Evolutionary conservation across 2,329 filamentous ascomycete species (phyloP).

Genomic region (Xylaria sp.): DNA sequence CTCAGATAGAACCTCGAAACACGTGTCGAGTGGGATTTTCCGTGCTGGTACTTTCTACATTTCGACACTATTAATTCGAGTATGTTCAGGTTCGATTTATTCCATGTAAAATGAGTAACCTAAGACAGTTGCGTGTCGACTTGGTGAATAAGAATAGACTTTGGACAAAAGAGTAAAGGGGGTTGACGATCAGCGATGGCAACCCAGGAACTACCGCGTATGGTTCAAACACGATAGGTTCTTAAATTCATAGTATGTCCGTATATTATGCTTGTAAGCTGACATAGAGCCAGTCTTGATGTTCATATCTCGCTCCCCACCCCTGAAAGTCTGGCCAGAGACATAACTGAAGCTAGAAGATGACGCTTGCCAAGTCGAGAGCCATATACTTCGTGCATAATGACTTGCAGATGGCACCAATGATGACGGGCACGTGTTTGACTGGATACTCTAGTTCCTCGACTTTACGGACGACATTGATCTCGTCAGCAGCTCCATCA

Average conservation of each 20-base stretch:
- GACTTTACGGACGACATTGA: constrained; percentile 7
- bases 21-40: not conserved
- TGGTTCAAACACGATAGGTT: constrained; percentile 1
- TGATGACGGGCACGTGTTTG: constrained; percentile 23
- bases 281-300: constrained; percentile 10
- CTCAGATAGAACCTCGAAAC: not conserved
- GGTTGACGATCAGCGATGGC: constrained; percentile 6
- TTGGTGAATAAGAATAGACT: not conserved
- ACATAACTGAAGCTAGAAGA: constrained; percentile 10
- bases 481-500: constrained; percentile 27
- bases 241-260: constrained; percentile 2
- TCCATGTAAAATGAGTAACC: not conserved
- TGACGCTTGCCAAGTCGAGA: constrained; percentile 20
- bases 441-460: not conserved
- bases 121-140: not conserved
- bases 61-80: not conserved
- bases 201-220: constrained; percentile 1
- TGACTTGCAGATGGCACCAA: constrained; percentile 31
- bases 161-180: not conserved
- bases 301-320: constrained; percentile 1
- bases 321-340: not conserved
- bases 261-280: constrained; percentile 29
- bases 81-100: not conserved
- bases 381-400: constrained; percentile 20
- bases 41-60: not conserved